Conservation (phyloP, 257 asterid genomes). For the Solanum bulbocastanum region DNA sequence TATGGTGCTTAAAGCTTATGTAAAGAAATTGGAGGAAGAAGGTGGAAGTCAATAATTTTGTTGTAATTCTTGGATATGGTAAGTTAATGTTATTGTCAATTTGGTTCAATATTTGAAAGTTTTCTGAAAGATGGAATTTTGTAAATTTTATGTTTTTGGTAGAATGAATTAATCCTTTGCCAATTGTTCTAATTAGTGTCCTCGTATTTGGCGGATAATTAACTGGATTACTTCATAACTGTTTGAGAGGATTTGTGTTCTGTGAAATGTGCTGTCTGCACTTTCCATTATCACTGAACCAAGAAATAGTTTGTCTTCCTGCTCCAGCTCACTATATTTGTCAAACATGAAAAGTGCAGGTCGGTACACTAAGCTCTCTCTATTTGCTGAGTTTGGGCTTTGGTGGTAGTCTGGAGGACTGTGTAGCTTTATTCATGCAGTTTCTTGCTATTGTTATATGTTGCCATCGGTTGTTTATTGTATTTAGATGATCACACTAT, state of each 20-base stretch:
- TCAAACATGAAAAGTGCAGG: neutral
- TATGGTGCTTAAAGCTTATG: conserved; percentile 61
- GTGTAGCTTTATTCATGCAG: neutral
- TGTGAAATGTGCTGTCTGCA: neutral
- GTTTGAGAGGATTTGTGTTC: neutral
- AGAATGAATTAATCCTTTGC: neutral
- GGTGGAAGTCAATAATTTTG: conserved; percentile 27
- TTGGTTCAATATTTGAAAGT: neutral
- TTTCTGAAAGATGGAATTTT: neutral
- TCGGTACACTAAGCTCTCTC: neutral
- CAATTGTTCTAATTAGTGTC: neutral
- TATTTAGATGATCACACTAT: neutral
- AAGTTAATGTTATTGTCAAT: conserved; percentile 8
- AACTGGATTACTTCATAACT: neutral
- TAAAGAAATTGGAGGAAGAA: conserved; percentile 75
- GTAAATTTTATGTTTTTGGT: neutral
- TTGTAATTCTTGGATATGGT: neutral
- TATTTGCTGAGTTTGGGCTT: neutral
- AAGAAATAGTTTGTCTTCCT: neutral
- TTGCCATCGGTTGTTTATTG: neutral
- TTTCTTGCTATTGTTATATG: neutral
- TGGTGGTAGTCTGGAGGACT: neutral
- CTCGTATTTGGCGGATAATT: neutral
- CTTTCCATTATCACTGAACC: neutral
- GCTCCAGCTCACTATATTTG: neutral